These are phyloP conservation scores for Colletotrichum chlorophyti DNA, from an alignment of 2,329 filamentous ascomycete genomes.

Conservation along the genomic window DNA sequence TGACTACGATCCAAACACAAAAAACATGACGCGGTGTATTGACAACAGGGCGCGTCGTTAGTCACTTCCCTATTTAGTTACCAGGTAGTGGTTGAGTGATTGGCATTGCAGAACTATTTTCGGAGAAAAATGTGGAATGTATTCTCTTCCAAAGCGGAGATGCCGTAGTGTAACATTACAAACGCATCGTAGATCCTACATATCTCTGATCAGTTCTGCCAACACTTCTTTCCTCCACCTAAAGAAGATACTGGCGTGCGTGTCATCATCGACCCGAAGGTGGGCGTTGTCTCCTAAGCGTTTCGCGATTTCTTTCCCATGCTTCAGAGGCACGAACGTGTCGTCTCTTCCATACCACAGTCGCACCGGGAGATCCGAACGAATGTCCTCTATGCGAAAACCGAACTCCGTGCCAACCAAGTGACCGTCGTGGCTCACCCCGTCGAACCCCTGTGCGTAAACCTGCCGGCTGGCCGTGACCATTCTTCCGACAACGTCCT, in stretches of 20 bases:
- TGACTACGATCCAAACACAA: too few species aligned
- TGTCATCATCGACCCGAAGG: constrained; percentile 24
- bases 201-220: background rate
- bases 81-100: too few species aligned
- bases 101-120: too few species aligned
- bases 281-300: background rate
- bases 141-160: background rate
- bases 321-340: constrained; percentile 19
- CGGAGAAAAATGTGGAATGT: background rate
- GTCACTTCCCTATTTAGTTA: too few species aligned
- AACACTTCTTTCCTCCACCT: constrained; percentile 4
- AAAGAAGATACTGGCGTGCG: constrained; percentile 28
- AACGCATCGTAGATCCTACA: background rate
- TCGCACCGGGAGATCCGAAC: constrained; percentile 3
- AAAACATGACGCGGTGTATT: too few species aligned
- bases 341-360: constrained; percentile 26
- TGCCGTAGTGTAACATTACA: background rate
- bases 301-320: constrained; percentile 22
- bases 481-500: constrained; percentile 13
- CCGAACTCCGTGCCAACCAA: constrained; percentile 21
- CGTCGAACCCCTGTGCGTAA: constrained; percentile 22
- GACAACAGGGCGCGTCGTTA: too few species aligned
- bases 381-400: constrained; percentile 22
- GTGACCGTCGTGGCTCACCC: constrained; percentile 17
- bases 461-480: constrained; percentile 18